Base-by-base conservation (phyloP, 2,329 filamentous ascomycete genomes). In the Calonectria crousiana region DNA sequence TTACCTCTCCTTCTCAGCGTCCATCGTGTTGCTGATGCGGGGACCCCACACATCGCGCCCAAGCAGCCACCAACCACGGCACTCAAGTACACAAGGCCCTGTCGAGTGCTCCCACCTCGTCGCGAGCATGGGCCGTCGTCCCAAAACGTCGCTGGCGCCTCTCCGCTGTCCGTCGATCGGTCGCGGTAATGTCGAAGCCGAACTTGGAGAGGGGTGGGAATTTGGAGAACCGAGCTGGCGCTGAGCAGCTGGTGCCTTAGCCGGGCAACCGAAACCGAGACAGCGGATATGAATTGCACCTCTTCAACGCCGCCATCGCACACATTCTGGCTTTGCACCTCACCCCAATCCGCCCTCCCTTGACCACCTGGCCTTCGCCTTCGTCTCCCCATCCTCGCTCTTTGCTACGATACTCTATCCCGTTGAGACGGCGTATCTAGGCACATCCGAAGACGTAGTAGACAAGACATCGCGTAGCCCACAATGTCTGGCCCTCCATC, bases 401-500 rank as follows among this genome's bases (percentile, higher is more conserved):
- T 65, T 23, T 6, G 16, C 51, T 67, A 23, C 38, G 30, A 14
- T 30, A 30, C 23, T 32, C 41, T 56, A 18, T 44, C 36, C 16
- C 38, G 56, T 20, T 3, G n/a, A 28, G 34, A 64, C 38, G 28
- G 32, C 23, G 10, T 26, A 47, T 13, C 26, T 34, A 9, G 23
- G 56, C 34, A 36, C 18, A 53, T 26, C 28, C 36, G 28, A 32
- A 66, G 53, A 65, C n/a, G 69, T 68, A 75, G 69, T 68, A 75
- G 52, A 65, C 34, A 67, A 74, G 56, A 72, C 32, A 32, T 38
- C 23, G 4, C 56, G 56, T 38, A 52, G 23, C 52, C 79, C 79
- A 84, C 74, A 78, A 94, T 94, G 93, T 93, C 93, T n/a, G 87
- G 88, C 66, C 88, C 93, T 68, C 86, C 88, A 30, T 91, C 90